Evolutionary conservation across 768 basidiomycete genomes (phyloP), one percentile per base, ranked within the genome.

Genomic region (Trametes cubensis): DNA sequence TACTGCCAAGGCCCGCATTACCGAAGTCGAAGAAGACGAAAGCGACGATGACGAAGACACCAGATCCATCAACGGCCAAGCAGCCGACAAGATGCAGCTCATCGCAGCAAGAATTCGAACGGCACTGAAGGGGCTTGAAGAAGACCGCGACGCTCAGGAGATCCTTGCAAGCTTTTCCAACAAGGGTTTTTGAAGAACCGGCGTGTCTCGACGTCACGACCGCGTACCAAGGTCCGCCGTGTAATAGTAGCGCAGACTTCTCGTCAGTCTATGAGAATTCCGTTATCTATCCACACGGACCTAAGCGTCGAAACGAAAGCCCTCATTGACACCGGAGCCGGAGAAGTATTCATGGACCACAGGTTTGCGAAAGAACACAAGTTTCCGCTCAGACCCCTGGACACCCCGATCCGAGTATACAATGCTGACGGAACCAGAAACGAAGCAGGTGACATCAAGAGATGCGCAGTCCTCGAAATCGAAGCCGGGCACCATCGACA

Each of bases 151-250:
- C 46, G 11, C 5, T 1, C 10, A 47, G 23, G 13, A 47, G 3
- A 14, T 47, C 15, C 6, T 47, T 7, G 1, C 23, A 3, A 14
- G 7, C 46, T 14, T 47, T 23, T 25, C 13, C 23, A 18, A 23
- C n/a, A 14, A 47, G 46, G 46, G 46, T 47, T 47, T 47, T 47
- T 47, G 21, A 47, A 47, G 23, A 47, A 47, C 46, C 23, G 46
- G 46, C 23, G 46, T 47, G 46, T 13, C 46, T 47, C 46, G 23
- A 47, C 23, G 46, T 47, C 46, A 47, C 13, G 46, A 47, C 46
- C 23, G 46, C 14, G 13, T 47, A 47, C 7, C 1, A 20, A 25
- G 46, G n/a, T 47, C 46, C 23, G n/a, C 5, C 34, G 10, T 34
- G 34, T 34, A 34, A 34, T 34, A 7, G 10, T 34, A 7, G 34